Base-by-base conservation (phyloP, 805 yeast species). In the Wickerhamiella occidentalis region DNA sequence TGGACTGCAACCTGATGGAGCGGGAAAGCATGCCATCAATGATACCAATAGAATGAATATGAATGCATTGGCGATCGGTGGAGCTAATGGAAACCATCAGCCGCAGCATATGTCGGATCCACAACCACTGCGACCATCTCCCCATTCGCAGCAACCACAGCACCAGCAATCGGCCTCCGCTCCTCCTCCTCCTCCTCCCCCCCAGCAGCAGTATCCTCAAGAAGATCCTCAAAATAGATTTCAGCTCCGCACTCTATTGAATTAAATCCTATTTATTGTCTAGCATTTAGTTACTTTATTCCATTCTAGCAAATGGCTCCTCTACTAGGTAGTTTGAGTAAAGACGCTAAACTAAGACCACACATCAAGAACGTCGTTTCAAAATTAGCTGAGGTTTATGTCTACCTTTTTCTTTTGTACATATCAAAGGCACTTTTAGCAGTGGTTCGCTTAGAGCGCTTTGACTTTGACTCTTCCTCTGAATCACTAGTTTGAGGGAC, bases 401-500 rank as follows among this genome's bases (percentile, higher is more conserved):
- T 23, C 26, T 23, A n/a, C 37, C 17, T 29, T 25, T 37, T 37
- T 25, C 28, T 45, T 28, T 37, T 45, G 26, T 45, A 18, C 19
- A 22, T 45, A 45, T 45, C 48, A 15, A 37, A 37, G 7, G 48
- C 48, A 25, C 43, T 45, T 18, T 28, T 45, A 4, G 36, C 36
- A 12, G 29, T 26, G 9, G 33, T n/a, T 19, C 43, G 36, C 22
- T 45, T 45, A 17, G 21, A n/a, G 26, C 35, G 43, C 33, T 35
- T 37, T 21, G 37, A 19, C 8, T 30, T 30, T 18, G 43, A 36
- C 11, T 26, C 43, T 25, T 35, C 40, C n/a, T 45, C 48, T 13
- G 40, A 33, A 19, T 45, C 47, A 18, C 48, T 26, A 8, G n/a
- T 4, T 25, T 17, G 26, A 2, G 35, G 19, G 8, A 9, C 25